Conservation (phyloP, 2,329 filamentous ascomycete species). For the Fulvia fulva region DNA sequence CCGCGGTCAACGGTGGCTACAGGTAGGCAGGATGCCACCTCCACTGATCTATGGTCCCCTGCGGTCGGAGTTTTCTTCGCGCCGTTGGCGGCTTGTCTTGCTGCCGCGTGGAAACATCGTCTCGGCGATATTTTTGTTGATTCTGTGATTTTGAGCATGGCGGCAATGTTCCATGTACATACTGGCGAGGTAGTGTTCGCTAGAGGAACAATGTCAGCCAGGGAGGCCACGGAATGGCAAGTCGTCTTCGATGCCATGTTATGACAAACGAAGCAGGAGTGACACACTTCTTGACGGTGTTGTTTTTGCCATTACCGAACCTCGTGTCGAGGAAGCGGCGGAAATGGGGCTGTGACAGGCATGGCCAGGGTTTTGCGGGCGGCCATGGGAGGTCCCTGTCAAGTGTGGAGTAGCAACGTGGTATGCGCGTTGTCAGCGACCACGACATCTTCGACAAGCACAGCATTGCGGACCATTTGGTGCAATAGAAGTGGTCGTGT, state of each 20-base stretch:
- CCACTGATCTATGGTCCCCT: too few relatives aligned
- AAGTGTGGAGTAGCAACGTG: background rate
- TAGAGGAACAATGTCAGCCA: background rate
- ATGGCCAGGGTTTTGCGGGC: background rate
- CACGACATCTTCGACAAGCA: background rate
- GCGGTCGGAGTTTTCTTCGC: background rate
- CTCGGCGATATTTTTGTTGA: background rate
- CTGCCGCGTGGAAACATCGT: background rate
- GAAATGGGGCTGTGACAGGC: background rate
- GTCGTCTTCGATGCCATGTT: background rate
- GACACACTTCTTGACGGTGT: too few relatives aligned
- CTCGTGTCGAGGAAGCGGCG: background rate
- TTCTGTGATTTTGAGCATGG: background rate
- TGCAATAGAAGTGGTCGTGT: background rate
- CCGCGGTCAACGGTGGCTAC: background rate
- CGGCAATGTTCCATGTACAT: background rate
- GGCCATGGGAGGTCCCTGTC: background rate
- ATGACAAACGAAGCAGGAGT: too few relatives aligned
- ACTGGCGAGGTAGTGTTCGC: background rate
- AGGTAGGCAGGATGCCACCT: background rate
- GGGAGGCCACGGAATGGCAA: background rate
- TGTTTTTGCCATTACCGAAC: too few relatives aligned
- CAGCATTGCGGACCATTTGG: too few relatives aligned
- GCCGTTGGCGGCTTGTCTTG: background rate
- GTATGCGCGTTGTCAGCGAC: background rate